These are phyloP conservation scores for Papiliotrema terrestris DNA, from an alignment of 1,284 basidiomycete species.

Conservation along the genomic window DNA sequence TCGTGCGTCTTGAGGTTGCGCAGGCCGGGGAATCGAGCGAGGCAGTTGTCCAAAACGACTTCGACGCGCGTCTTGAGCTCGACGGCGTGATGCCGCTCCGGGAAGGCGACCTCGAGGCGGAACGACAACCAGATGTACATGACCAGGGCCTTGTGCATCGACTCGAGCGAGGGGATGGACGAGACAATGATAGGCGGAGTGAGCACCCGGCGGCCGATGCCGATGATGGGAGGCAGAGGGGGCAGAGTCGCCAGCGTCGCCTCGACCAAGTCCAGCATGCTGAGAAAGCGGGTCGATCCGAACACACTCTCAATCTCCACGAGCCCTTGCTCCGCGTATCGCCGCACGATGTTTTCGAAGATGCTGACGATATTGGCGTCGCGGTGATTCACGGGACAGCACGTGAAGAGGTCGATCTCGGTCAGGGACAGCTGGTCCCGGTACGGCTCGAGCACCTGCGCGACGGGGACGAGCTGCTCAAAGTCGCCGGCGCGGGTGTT, in stretches of 20 bases:
- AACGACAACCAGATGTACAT: conserved; percentile 84
- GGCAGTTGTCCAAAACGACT: conserved; percentile 58
- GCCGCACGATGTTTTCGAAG: conserved; percentile 43
- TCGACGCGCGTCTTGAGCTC: conserved; percentile 66
- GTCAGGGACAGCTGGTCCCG: conserved; percentile 51
- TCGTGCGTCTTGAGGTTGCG: conserved; percentile 25
- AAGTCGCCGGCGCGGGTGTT: conserved; percentile 52
- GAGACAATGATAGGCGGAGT: conserved; percentile 35
- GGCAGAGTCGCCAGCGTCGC: conserved; percentile 35
- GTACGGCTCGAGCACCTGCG: conserved; percentile 53
- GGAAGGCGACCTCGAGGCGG: conserved; percentile 71
- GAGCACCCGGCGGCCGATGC: conserved; percentile 13
- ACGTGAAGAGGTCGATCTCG: conserved; percentile 55
- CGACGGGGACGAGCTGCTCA: conserved; percentile 40
- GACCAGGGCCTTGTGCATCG: conserved; percentile 74
- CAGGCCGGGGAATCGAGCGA: conserved; percentile 43
- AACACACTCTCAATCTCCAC: conserved; percentile 48
- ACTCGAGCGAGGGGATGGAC: conserved; percentile 60
- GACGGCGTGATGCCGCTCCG: conserved; percentile 56
- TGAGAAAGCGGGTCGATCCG: conserved; percentile 50
- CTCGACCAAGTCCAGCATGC: conserved; percentile 53
- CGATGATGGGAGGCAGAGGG: conserved; percentile 20
- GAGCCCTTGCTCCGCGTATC: conserved; percentile 45
- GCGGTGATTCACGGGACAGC: conserved; percentile 52
- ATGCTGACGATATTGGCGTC: conserved; percentile 48